phyloP scores from a whole-genome alignment of 805 yeast genomes.

The Candida pseudoglaebosa region DNA sequence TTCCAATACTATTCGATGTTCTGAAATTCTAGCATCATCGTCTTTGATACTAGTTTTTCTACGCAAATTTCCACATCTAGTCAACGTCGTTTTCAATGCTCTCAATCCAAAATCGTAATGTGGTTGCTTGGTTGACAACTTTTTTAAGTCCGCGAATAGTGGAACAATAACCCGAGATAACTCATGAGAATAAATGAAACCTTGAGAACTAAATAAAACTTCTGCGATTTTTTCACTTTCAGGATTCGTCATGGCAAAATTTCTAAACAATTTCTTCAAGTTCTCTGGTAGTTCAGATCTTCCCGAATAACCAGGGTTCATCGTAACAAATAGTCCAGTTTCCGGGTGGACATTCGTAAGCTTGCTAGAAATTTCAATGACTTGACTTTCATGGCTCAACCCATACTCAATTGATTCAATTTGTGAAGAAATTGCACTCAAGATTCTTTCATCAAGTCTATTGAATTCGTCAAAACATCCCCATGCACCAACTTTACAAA shows the following conservation, averaged over 20 bases:
- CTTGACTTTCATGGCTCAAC: constrained; percentile 22
- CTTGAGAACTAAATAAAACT: constrained; percentile 68
- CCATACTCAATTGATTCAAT: constrained; percentile 68
- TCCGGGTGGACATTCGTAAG: constrained; percentile 36
- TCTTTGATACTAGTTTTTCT: constrained; percentile 14
- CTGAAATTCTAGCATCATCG: constrained; percentile 12
- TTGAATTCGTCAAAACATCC: constrained; percentile 96
- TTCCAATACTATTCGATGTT: constrained; percentile 36
- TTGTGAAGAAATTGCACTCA: constrained; percentile 83
- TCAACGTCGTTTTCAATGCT: constrained; percentile 65
- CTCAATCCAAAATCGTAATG: constrained; percentile 93
- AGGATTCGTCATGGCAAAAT: constrained; percentile 70
- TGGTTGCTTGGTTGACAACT: constrained; percentile 44
- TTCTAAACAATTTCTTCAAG: constrained; percentile 70
- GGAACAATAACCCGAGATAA: constrained; percentile 50
- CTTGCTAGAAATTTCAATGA: constrained; percentile 43
- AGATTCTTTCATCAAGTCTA: constrained; percentile 61
- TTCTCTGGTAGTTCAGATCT: constrained; percentile 83
- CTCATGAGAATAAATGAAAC: constrained; percentile 48
- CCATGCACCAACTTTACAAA: constrained; percentile 85
- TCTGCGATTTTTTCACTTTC: constrained; percentile 67
- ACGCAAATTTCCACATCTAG: constrained; percentile 51
- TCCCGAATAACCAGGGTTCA: constrained; percentile 88
- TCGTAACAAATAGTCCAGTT: constrained; percentile 79
- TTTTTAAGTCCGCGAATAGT: constrained; percentile 47